phyloP scores from a whole-genome alignment of 1,284 basidiomycete genomes.

The Pseudozyma thailandica region DNA sequence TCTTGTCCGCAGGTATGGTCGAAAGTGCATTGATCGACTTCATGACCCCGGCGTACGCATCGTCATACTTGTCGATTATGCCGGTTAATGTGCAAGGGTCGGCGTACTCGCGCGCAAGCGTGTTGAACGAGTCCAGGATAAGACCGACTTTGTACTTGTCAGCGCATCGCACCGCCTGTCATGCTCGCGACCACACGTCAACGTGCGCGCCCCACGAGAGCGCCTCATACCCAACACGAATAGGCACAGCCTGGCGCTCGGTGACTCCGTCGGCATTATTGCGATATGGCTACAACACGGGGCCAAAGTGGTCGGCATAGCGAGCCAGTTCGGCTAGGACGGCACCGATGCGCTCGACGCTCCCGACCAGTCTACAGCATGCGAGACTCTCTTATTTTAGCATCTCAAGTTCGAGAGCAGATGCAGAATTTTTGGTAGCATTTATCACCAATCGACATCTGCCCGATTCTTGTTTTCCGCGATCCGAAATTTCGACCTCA shows the following conservation, averaged over 20 bases:
- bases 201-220: constrained; percentile 59
- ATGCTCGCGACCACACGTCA: constrained; percentile 66
- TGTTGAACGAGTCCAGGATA: constrained; percentile 69
- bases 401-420: no score
- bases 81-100: constrained; percentile 52
- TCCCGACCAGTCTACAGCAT: constrained; percentile 56
- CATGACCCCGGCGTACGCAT: constrained; percentile 51
- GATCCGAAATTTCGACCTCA: no score
- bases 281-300: constrained; percentile 3
- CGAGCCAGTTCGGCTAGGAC: constrained; percentile 58
- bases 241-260: constrained; percentile 27
- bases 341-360: constrained; percentile 49
- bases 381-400: constrained; percentile 54
- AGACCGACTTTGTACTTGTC: constrained; percentile 67
- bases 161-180: constrained; percentile 60
- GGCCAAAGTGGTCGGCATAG: constrained; percentile 35
- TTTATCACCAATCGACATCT: no score
- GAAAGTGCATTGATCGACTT: constrained; percentile 43
- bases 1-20: constrained; percentile 44
- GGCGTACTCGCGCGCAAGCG: constrained; percentile 67
- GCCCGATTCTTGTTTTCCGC: no score
- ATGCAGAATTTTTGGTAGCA: no score
- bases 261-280: constrained; percentile 9
- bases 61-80: constrained; percentile 44
- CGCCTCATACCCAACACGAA: constrained; percentile 61